A percentile compares a stretch with the other conserved stretches of the same genome.
phyloP scores from a whole-genome alignment of 2,329 filamentous ascomycete genomes.

The Fusarium chlamydosporum region DNA sequence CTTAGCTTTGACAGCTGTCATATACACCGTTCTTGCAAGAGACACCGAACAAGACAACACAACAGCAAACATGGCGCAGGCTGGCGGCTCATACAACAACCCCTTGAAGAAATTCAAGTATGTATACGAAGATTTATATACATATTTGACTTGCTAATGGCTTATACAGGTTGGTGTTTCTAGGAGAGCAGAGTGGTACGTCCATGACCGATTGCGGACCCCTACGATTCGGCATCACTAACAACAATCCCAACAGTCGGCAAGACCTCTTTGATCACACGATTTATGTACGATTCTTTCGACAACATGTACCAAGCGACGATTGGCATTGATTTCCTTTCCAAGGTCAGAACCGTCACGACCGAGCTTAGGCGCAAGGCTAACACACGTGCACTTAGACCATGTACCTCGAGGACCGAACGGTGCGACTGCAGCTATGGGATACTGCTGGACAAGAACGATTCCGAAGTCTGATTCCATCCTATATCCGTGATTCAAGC shows the following conservation, averaged over 20 bases:
- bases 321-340: constrained; percentile 99
- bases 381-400: constrained; percentile 67
- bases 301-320: constrained; percentile 99
- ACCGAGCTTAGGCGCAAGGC: constrained; percentile 31
- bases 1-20: constrained; percentile 48
- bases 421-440: constrained; percentile 97
- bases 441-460: constrained; percentile 98
- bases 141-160: constrained; percentile 45
- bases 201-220: constrained; percentile 41
- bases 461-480: constrained; percentile 96
- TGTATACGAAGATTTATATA: constrained; percentile 29
- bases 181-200: constrained; percentile 98
- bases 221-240: constrained; percentile 44
- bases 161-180: constrained; percentile 84
- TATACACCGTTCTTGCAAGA: constrained; percentile 36
- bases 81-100: constrained; percentile 93
- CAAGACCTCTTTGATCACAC: constrained; percentile 97
- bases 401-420: constrained; percentile 99
- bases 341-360: constrained; percentile 75
- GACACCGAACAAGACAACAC: constrained; percentile 36
- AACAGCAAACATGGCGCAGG: constrained; percentile 79
- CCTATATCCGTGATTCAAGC: constrained; percentile 97
- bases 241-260: constrained; percentile 74
- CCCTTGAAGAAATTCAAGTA: constrained; percentile 99
- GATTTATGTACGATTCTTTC: constrained; percentile 99